phyloP scores from a whole-genome alignment of 2,329 filamentous ascomycete genomes.

The Sarocladiaceae sp. region DNA sequence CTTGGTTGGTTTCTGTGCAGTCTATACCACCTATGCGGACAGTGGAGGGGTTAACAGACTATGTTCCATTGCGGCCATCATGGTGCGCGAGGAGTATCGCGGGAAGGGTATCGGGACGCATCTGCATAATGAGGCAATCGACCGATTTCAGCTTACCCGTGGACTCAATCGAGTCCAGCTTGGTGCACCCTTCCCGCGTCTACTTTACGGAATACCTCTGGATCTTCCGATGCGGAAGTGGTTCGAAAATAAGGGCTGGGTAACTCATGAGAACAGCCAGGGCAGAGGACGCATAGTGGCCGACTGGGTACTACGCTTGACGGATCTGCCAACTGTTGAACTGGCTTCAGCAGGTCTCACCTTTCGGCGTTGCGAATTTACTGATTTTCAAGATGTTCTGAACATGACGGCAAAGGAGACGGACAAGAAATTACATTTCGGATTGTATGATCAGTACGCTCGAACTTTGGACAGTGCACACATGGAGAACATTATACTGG shows the following conservation, averaged over 20 bases:
- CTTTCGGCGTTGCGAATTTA: constrained; percentile 38
- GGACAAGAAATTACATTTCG: constrained; percentile 39
- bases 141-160: constrained; percentile 40
- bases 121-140: constrained; percentile 45
- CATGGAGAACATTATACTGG: constrained; percentile 48
- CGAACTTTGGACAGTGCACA: constrained; percentile 40
- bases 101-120: constrained; percentile 45
- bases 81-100: constrained; percentile 43
- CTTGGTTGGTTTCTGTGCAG: constrained; percentile 53
- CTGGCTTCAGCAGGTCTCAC: constrained; percentile 33
- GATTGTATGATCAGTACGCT: constrained; percentile 55
- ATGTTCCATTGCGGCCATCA: constrained; percentile 47
- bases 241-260: constrained; percentile 50
- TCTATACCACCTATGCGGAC: constrained; percentile 52
- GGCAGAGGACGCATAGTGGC: constrained; percentile 43
- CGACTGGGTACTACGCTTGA: constrained; percentile 49
- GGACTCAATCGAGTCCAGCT: constrained; percentile 50
- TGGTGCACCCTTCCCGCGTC: constrained; percentile 52
- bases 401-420: constrained; percentile 44
- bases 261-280: constrained; percentile 33
- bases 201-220: constrained; percentile 47
- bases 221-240: constrained; percentile 38
- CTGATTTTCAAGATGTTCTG: constrained; percentile 41
- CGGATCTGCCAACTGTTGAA: constrained; percentile 37
- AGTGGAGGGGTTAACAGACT: constrained; percentile 45